Evolutionary conservation across 345 rosid genomes (phyloP), one percentile per base, ranked within the genome.

Genomic region (Turnera subulata): DNA sequence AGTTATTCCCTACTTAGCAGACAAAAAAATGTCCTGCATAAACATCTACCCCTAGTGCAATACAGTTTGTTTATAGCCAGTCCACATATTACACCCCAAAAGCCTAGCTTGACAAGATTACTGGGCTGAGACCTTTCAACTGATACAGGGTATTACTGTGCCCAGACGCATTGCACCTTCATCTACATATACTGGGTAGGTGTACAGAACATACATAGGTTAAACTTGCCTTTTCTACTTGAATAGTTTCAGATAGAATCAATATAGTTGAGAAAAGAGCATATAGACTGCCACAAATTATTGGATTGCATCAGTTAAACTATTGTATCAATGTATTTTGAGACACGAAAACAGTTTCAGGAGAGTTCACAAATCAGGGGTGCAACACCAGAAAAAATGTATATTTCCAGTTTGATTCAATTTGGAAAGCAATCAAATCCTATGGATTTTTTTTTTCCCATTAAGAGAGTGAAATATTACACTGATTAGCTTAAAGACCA

Each of bases 251-350:
- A n/a, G n/a, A n/a, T n/a, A n/a, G n/a, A n/a, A n/a, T n/a, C n/a
- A n/a, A n/a, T n/a, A n/a, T n/a, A n/a, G n/a, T 29, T 29, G 4
- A 29, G 35, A 29, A 3, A 29, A 29, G 35, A 29, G 35, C n/a
- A 54, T 15, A 8, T 18, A 1, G 24, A 61, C n/a, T n/a, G n/a
- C n/a, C n/a, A 49, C 2, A 59, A 15, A 32, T 39, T 6, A 25
- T 24, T 23, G 16, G 17, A 23, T 2, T 22, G 51, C 13, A 21
- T 46, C n/a, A n/a, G n/a, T n/a, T 55, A 10, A 23, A 56, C 37
- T 42, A 32, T 33, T 43, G 10, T 53, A 13, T 18, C 51, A 46
- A 47, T 8, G 32, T 58, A n/a, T 58, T 16, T 46, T 58, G 19
- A 8, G 39, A 38, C 32, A 24, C 35, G 5, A 56, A 7, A 58